Base-by-base conservation (phyloP, 2,329 filamentous ascomycete species). In the Zarea fungicola region DNA sequence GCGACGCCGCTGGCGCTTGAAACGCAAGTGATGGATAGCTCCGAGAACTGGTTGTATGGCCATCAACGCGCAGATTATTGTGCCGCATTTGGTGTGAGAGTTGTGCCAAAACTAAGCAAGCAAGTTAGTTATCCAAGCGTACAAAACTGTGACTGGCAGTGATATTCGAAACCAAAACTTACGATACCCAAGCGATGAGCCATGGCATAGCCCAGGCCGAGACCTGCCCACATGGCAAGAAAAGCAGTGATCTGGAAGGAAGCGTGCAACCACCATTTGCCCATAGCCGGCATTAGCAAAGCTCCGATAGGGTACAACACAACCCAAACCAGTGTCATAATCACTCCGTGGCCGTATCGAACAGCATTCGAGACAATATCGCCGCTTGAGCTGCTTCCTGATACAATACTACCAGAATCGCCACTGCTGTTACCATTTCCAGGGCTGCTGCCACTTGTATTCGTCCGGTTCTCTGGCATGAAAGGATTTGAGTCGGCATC, bases 301-400 rank as follows among this genome's bases (percentile, higher is more conserved):
- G 81, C 72, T 5, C 81, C 83, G 3, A 83, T 54, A 1, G 83
- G 83, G 54, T 82, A 84, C 19, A 82, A 64, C 11, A 78, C 57
- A 4, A 78, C 71, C 54, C 84, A 81, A 16, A 77, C 75, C 37
- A 84, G 59, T 21, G 74, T 73, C 80, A 85, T 81, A 57, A 85
- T 65, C 55, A 81, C 69, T 42, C 80, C 82, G 53, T 84, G 81
- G 0, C 74, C 63, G 5, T 70, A 59, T 14, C 71, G 41, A 8
- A 70, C 57, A 4, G 57, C 60, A 10, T 60, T 54, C 42, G 47
- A 62, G 9, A 52, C 54, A 16, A n/a, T n/a, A n/a, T 55, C 46
- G 29, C 39, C 42, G 10, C 42, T 51, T 25, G 42, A 46, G 31
- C 37, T 26, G 51, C 52, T 13, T 42, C 57, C 32, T n/a, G 39